Evolutionary conservation across 2,329 filamentous ascomycete genomes (phyloP), one percentile per base, ranked within the genome.

Genomic region (Rutstroemia sp.): DNA sequence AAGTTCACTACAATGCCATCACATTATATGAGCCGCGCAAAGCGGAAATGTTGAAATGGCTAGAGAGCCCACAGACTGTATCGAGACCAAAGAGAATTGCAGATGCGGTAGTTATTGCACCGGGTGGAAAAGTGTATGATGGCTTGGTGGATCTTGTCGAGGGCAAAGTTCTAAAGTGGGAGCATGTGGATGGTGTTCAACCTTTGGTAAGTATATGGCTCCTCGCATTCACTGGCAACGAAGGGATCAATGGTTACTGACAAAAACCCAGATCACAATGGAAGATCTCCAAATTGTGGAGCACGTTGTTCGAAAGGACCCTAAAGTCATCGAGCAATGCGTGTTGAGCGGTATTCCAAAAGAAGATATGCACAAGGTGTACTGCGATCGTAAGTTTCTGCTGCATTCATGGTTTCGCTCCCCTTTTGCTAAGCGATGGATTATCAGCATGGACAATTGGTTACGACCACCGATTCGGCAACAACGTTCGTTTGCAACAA

Each of bases 341-440:
- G 81, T 80, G 6, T 80, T 96, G 58, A 81, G 90, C 58, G 92
- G 92, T 1, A 89, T 96, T 59, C 82, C 89, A 12, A 79, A 79
- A 56, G 79, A 88, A 63, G 88, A 95, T 59, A 96, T 96, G 92
- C 77, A 94, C 77, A 96, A 96, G 73, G 89, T 96, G 49, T 96
- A 95, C 75, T 95, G 91, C 72, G 92, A 96, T 70, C 90, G 83
- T 79, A 70, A 73, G 80, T 78, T 38, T 30, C 42, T n/a, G 21
- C 4, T 7, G n/a, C 21, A 23, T 30, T 21, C 30, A 34, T 30
- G 21, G 30, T 23, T 44, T 44, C 27, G 21, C 25, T 14, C 25
- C 44, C 50, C 51, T 34, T 49, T 25, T 54, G 30, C 60, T 66
- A 59, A 68, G 48, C n/a, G 54, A 57, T 45, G 30, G 30, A 34